These are phyloP conservation scores for Spiromastix sp. DNA, from an alignment of 2,329 filamentous ascomycete genomes.

Conservation along the genomic window DNA sequence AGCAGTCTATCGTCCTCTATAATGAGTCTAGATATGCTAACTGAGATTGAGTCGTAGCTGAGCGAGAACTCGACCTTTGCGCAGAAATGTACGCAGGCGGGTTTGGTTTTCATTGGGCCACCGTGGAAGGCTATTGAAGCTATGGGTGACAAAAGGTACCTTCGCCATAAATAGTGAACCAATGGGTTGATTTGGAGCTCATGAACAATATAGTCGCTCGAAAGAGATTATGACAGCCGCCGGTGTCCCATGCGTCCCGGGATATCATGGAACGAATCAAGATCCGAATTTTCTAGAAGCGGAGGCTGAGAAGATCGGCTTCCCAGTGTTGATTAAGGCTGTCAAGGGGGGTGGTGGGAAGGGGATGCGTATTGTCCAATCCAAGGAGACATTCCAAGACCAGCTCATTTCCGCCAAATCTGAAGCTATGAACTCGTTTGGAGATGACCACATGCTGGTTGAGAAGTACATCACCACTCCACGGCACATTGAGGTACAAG, in stretches of 20 bases:
- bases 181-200: no score
- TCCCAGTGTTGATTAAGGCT: constrained; percentile 55
- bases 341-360: constrained; percentile 59
- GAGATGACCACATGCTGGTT: constrained; percentile 56
- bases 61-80: constrained; percentile 92
- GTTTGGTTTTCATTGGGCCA: constrained; percentile 88
- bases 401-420: constrained; percentile 55
- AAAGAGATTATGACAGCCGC: constrained; percentile 96
- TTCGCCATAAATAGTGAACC: no score
- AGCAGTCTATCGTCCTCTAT: constrained; percentile 12
- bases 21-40: not conserved
- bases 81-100: constrained; percentile 75
- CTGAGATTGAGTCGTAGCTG: constrained; percentile 33
- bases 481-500: constrained; percentile 56
- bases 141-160: constrained; percentile 85
- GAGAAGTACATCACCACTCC: constrained; percentile 60
- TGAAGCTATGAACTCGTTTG: constrained; percentile 54
- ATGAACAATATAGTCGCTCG: constrained; percentile 54
- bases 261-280: constrained; percentile 85
- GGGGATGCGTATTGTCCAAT: constrained; percentile 55
- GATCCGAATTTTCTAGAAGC: constrained; percentile 50
- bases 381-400: constrained; percentile 47
- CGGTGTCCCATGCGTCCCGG: constrained; percentile 92
- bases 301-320: constrained; percentile 63
- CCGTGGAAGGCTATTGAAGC: constrained; percentile 64